Evolutionary conservation across 257 asterid species (phyloP), one percentile per base, ranked within the genome.

Genomic region (Solanum sejunctum): DNA sequence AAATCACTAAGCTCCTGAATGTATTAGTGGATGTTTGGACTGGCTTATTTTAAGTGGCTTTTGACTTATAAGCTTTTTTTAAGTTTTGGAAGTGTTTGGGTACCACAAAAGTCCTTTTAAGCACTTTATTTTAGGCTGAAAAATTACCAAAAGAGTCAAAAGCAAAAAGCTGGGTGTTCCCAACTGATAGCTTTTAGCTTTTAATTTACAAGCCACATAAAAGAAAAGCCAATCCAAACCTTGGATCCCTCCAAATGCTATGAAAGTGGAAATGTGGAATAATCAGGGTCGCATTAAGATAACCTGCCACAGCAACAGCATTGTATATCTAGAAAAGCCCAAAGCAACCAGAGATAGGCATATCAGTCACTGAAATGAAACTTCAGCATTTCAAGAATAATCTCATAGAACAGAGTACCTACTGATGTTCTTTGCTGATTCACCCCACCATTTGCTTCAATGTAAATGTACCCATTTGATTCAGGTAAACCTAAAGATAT

Each of bases 251-350:
- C 99, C 99, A 97, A 78, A 97, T 93, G 88, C 99, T 97, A 90
- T 97, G 98, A 90, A 90, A 97, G 87, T 94, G 99, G 89, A 95
- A 94, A 85, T 91, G 92, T 9, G 99, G 99, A 91, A 95, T 94
- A 60, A 95, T 89, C 79, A 97, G 98, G 81, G 99, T 97, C 81
- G 99, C 98, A 82, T 97, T 97, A 54, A 95, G 97, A 90, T 94
- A 93, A 60, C 99, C 99, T 58, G 99, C 99, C 90, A 97, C 99
- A 57, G 99, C 98, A 72, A 97, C 99, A 36, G 99, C 99, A 89
- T 97, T 94, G 95, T 99, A 95, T 90, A 97, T 97, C 99, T 97
- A 36, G 92, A 71, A 89, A 89, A 92, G 85, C 87, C 92, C 79
- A 84, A 87, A 79, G 49, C 70, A 39, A 64, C 61, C 57, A 69